Percentiles rank a stretch among this genome's conserved stretches.
phyloP scores from a whole-genome alignment of 2,329 filamentous ascomycete species.

The Leptographium radiaticola region DNA sequence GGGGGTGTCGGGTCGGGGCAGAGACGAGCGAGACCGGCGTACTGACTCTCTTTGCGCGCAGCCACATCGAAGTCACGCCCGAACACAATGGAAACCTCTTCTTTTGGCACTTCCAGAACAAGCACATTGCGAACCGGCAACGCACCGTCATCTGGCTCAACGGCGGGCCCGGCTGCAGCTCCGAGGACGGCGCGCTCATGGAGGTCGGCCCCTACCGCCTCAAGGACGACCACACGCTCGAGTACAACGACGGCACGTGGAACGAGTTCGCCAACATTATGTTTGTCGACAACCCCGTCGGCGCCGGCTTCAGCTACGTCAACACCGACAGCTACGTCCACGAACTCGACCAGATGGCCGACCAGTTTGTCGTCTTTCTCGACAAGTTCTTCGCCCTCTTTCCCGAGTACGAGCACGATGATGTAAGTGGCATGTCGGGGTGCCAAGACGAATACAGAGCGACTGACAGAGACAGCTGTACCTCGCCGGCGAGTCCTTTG shows the following conservation, averaged over 20 bases:
- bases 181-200: constrained; percentile 92
- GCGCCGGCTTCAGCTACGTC: constrained; percentile 92
- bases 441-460: not conserved
- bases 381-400: constrained; percentile 88
- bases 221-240: constrained; percentile 56
- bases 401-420: constrained; percentile 80
- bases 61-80: constrained; percentile 80
- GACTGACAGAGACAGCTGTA: constrained; percentile 51
- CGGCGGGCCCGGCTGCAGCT: constrained; percentile 92
- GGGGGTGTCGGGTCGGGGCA: not conserved
- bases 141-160: constrained; percentile 95
- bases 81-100: constrained; percentile 87
- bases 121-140: constrained; percentile 84
- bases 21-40: not conserved
- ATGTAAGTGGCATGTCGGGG: constrained; percentile 45
- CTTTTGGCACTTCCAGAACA: constrained; percentile 97
- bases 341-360: constrained; percentile 79
- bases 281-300: constrained; percentile 94
- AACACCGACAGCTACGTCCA: constrained; percentile 77
- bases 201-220: constrained; percentile 90
- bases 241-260: constrained; percentile 90
- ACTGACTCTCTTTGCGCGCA: constrained; percentile 21
- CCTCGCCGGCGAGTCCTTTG: constrained; percentile 90
- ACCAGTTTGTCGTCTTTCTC: constrained; percentile 76
- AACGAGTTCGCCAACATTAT: constrained; percentile 94